Conservation (phyloP, 129 eudicot species). For the Artemisia argyi region DNA sequence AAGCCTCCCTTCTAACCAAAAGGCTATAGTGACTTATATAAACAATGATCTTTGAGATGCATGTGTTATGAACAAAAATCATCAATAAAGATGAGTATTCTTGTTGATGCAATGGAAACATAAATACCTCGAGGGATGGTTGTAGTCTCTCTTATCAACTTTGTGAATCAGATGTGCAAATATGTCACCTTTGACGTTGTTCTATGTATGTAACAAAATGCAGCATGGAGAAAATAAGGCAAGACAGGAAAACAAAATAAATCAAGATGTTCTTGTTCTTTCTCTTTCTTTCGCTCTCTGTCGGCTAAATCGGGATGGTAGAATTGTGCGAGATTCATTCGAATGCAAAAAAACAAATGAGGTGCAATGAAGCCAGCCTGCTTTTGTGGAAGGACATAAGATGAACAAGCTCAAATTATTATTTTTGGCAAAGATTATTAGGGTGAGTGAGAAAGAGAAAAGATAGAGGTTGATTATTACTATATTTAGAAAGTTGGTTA, state of each 20-base stretch:
- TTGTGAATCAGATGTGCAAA: constrained; percentile 6
- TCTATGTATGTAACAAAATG: constrained; percentile 1
- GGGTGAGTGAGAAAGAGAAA: constrained; percentile 28
- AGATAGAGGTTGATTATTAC: constrained; percentile 16
- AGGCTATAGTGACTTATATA: neutral
- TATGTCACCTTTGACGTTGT: neutral
- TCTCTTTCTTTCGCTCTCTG: neutral
- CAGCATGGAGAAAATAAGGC: constrained; percentile 19
- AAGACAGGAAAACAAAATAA: neutral
- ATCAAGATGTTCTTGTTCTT: constrained; percentile 11
- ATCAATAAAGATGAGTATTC: neutral
- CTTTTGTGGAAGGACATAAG: constrained; percentile 29
- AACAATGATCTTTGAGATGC: neutral
- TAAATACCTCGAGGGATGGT: constrained; percentile 18
- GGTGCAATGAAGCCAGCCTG: constrained; percentile 9
- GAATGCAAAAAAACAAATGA: constrained; percentile 14
- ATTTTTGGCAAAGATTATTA: constrained; percentile 18
- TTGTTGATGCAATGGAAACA: neutral
- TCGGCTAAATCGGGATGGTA: constrained; percentile 4
- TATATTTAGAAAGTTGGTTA: constrained; percentile 31
- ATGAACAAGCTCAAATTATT: constrained; percentile 18
- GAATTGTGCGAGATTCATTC: constrained; percentile 11
- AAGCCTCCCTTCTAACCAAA: neutral
- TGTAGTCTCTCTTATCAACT: constrained; percentile 4
- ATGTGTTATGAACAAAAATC: neutral